phyloP scores from a whole-genome alignment of 139 green algal genomes.

The Chlorella vulgaris region DNA sequence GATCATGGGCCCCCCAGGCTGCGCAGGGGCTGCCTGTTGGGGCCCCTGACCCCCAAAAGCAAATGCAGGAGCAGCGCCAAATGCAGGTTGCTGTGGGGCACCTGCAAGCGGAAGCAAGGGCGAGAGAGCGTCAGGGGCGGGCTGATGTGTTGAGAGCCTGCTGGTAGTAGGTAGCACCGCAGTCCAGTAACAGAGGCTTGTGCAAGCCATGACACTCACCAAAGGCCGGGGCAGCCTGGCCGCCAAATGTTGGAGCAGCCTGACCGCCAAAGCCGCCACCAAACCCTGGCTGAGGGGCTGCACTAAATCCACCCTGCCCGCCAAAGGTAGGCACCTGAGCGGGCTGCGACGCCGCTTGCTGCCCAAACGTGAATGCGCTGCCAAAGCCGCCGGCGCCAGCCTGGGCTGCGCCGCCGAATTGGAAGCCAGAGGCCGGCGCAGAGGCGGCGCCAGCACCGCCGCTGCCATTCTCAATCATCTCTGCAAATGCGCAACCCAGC shows the following conservation, averaged over 20 bases:
- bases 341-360: no score
- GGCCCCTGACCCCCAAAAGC: neutral
- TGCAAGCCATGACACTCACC: slow-evolving; percentile 7
- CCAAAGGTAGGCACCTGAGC: neutral
- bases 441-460: neutral
- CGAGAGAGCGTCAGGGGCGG: no score
- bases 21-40: neutral
- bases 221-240: slow-evolving; percentile 15
- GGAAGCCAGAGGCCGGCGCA: neutral
- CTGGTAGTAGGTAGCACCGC: no score
- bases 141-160: no score
- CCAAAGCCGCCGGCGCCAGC: neutral
- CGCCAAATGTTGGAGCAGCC: slow-evolving; percentile 2
- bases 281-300: slow-evolving; percentile 12
- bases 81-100: neutral
- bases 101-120: no score
- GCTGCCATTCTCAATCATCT: neutral
- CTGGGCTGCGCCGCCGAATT: neutral
- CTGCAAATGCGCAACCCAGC: neutral
- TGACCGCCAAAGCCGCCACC: slow-evolving; percentile 24
- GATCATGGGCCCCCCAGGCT: slow-evolving; percentile 13
- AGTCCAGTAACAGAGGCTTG: no score
- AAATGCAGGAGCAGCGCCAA: slow-evolving; percentile 19
- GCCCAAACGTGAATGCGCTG: neutral
- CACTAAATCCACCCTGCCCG: neutral